A percentile compares a stretch with the other conserved stretches of the same genome.
Evolutionary conservation across 1,284 basidiomycete genomes (phyloP).

Genomic region (Ustilago loliicola): DNA sequence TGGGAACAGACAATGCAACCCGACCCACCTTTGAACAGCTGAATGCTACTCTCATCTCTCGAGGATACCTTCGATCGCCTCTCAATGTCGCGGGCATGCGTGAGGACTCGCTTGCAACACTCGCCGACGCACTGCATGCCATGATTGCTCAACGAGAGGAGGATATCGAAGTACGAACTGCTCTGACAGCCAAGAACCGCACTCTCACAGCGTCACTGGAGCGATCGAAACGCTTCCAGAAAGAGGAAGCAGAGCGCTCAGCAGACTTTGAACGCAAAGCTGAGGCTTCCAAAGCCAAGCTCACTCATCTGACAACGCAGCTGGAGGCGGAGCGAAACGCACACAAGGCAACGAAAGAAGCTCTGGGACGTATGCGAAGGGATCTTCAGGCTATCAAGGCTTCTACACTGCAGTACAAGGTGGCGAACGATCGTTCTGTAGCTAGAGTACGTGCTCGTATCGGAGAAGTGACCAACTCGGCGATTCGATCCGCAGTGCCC

Average conservation of each 20-base stretch:
- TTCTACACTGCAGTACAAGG: conserved; percentile 51
- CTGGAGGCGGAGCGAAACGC: conserved; percentile 40
- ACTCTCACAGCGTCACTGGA: conserved; percentile 46
- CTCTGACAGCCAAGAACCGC: conserved; percentile 52
- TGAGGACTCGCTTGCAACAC: conserved; percentile 21
- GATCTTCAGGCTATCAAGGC: conserved; percentile 53
- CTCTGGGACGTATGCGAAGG: conserved; percentile 39
- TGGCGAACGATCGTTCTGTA: conserved; percentile 45
- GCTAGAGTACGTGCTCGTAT: conserved; percentile 50
- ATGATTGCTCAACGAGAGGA: conserved; percentile 59
- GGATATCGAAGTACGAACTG: conserved; percentile 56
- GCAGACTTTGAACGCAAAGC: conserved; percentile 51
- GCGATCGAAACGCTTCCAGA: conserved; percentile 43
- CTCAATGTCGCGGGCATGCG: conserved; percentile 45
- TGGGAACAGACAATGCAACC: conserved; percentile 9
- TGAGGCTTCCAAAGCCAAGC: conserved; percentile 47
- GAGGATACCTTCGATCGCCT: conserved; percentile 49
- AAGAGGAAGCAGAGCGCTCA: conserved; percentile 44
- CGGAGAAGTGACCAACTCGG: conserved; percentile 54
- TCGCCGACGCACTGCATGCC: conserved; percentile 54
- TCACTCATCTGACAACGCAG: conserved; percentile 25
- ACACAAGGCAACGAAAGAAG: conserved; percentile 56
- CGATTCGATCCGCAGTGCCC: conserved; percentile 48
- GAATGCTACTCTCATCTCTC: conserved; percentile 51
- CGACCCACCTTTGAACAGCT: conserved; percentile 58